These are phyloP conservation scores for Pterocarpus santalinus DNA, from an alignment of 306 rosid genomes.

Conservation along the genomic window DNA sequence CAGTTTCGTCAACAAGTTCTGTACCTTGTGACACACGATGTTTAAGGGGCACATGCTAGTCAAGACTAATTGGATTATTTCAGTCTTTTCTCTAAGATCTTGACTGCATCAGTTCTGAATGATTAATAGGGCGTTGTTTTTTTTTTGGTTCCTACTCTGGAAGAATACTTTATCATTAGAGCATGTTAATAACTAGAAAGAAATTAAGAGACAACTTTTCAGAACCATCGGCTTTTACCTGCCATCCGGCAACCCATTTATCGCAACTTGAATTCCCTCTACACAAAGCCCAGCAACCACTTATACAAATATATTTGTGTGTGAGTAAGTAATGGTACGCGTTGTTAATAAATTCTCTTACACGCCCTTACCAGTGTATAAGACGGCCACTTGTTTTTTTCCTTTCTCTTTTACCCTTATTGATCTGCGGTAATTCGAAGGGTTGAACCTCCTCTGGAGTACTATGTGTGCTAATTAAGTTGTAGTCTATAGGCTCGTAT, in stretches of 20 bases:
- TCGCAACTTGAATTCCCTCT: constrained; percentile 36
- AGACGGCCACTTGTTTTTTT: not conserved
- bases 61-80: not conserved
- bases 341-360: not conserved
- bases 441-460: too few relatives aligned
- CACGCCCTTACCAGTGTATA: too few relatives aligned
- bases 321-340: not conserved
- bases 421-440: not conserved
- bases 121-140: not conserved
- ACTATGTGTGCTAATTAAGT: too few relatives aligned
- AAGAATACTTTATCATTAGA: not conserved
- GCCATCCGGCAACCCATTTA: constrained; percentile 44
- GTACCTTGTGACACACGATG: not conserved
- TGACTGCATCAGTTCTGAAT: not conserved
- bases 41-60: constrained; percentile 6
- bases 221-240: constrained; percentile 13
- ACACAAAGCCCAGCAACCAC: not conserved
- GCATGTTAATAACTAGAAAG: constrained; percentile 24
- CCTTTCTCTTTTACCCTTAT: not conserved
- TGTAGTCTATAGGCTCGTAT: too few relatives aligned
- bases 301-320: not conserved
- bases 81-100: not conserved
- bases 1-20: not conserved
- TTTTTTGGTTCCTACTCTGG: not conserved
- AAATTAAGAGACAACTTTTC: constrained; percentile 31